A percentile compares a stretch with the other conserved stretches of the same genome.
Evolutionary conservation across 129 eudicot genomes (phyloP).

Genomic region (Flaveria sonorensis): DNA sequence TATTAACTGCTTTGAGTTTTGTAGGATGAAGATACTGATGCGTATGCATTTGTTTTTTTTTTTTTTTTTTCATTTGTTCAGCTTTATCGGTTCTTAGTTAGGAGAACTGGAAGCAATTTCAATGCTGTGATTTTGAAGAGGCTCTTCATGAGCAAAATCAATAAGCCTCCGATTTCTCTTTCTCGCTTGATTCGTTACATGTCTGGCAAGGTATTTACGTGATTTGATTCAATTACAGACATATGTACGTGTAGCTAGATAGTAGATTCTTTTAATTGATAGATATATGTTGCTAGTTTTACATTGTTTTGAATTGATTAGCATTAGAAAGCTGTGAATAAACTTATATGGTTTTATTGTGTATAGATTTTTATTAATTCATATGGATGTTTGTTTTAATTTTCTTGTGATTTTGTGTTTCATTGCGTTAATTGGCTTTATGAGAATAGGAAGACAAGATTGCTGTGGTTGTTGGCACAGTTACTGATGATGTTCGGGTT

Average conservation of each 20-base stretch:
- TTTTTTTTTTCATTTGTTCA: neutral
- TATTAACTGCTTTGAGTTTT: neutral
- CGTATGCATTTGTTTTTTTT: neutral
- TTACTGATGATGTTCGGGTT: conserved; percentile 68
- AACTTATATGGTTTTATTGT: neutral
- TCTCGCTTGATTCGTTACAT: conserved; percentile 68
- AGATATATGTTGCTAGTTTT: neutral
- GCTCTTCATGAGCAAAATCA: conserved; percentile 86
- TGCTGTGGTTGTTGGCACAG: conserved; percentile 79
- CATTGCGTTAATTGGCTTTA: neutral
- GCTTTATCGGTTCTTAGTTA: conserved; percentile 81
- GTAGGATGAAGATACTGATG: neutral
- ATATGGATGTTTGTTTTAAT: neutral
- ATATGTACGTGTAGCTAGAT: neutral
- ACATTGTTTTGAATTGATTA: neutral
- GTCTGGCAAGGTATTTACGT: conserved; percentile 61
- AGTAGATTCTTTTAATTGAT: too few relatives aligned
- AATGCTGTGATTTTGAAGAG: conserved; percentile 88
- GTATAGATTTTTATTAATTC: neutral
- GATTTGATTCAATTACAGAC: neutral
- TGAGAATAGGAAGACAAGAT: conserved; percentile 62
- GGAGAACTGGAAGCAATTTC: conserved; percentile 81
- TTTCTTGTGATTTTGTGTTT: neutral
- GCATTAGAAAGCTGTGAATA: neutral
- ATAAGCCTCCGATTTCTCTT: conserved; percentile 79